Percentiles rank a stretch among this genome's conserved stretches.
Conservation (phyloP, 208 protist species). For the Leishmania major region DNA sequence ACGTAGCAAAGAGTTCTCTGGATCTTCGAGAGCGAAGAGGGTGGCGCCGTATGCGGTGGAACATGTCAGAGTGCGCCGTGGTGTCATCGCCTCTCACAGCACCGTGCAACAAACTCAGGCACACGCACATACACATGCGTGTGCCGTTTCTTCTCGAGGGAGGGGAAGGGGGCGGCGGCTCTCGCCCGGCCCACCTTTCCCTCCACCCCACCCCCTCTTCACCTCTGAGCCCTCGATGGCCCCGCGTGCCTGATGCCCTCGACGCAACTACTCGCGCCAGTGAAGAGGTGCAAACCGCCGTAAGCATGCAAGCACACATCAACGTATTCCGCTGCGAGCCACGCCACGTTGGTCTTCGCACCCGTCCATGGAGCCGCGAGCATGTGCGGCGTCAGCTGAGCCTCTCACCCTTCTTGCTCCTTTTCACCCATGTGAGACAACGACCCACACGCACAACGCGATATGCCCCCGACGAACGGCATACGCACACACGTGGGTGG, state of each 20-base stretch:
- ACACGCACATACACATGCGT: background rate
- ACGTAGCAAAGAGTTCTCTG: background rate
- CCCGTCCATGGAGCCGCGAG: background rate
- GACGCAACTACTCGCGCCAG: background rate
- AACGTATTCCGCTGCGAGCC: too few relatives aligned
- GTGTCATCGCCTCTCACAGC: background rate
- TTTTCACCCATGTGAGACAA: background rate
- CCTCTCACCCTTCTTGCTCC: background rate
- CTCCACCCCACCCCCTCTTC: too few relatives aligned
- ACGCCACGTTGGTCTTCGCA: background rate
- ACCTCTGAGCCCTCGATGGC: too few relatives aligned
- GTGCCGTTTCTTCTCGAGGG: background rate
- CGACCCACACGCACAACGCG: background rate
- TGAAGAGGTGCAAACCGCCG: background rate
- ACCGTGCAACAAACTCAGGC: background rate
- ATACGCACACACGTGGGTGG: background rate
- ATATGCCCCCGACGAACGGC: background rate
- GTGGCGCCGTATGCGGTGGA: background rate
- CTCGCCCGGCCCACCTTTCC: background rate
- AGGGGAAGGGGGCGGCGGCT: background rate
- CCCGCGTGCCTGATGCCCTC: background rate
- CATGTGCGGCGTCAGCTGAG: background rate
- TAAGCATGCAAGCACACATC: background rate
- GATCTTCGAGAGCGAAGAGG: background rate
- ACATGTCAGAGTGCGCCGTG: background rate